Evolutionary conservation across 345 rosid genomes (phyloP).

Genomic region (Ceriops tagal): DNA sequence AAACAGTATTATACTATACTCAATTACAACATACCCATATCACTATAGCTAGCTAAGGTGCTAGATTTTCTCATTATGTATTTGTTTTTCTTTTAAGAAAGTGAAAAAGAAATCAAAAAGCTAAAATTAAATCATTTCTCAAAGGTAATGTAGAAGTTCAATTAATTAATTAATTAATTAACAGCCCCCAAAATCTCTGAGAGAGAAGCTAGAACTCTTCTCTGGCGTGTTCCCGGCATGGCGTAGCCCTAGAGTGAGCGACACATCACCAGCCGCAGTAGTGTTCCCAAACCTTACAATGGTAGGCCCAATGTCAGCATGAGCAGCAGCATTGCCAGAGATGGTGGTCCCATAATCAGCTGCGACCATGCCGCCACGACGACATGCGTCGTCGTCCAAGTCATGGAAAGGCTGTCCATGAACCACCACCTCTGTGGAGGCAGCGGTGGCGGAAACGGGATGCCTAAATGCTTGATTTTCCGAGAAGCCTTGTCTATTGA

Average conservation of each 20-base stretch:
- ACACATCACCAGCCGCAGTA: conserved; percentile 61
- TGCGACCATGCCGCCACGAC: conserved; percentile 28
- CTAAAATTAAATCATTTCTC: neutral
- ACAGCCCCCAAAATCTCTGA: conserved; percentile 69
- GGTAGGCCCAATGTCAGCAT: conserved; percentile 38
- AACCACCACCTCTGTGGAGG: conserved; percentile 7
- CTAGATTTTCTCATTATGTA: neutral
- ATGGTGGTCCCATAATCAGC: conserved; percentile 41
- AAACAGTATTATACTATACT: neutral
- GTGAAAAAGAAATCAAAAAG: neutral
- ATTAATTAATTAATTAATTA: conserved; percentile 21
- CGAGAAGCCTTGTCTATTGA: conserved; percentile 48
- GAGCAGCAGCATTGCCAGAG: conserved; percentile 13
- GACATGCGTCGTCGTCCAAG: conserved; percentile 34
- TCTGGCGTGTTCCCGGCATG: conserved; percentile 79
- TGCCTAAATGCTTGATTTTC: conserved; percentile 43
- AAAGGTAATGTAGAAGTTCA: neutral
- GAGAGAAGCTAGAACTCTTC: conserved; percentile 54
- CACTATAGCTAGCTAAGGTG: neutral
- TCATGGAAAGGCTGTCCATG: conserved; percentile 32
- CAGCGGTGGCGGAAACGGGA: conserved; percentile 17
- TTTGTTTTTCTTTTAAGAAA: neutral
- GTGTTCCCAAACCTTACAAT: conserved; percentile 73
- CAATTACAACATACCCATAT: neutral
- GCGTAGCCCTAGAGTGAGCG: conserved; percentile 93